Evolutionary conservation across 768 basidiomycete genomes (phyloP).

Genomic region (Leccinum imitatum): DNA sequence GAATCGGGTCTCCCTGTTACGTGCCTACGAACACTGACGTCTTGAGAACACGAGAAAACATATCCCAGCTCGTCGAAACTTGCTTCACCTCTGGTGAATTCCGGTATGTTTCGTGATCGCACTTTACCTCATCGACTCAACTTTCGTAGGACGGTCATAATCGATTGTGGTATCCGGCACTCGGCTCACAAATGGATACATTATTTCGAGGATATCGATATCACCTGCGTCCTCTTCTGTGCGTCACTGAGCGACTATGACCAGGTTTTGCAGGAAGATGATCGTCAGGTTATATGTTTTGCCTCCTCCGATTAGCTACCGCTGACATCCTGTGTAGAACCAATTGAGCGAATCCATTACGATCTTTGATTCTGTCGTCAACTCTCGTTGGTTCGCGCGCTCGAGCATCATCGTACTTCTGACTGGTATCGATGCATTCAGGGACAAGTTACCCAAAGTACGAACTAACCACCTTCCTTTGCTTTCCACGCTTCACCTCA

Average conservation of each 20-base stretch:
- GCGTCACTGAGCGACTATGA: constrained; percentile 2
- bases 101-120: background rate
- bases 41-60: background rate
- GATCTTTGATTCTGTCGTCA: background rate
- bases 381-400: background rate
- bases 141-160: background rate
- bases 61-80: background rate
- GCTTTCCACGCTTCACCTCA: background rate
- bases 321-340: background rate
- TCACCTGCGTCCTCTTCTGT: constrained; percentile 2
- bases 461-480: background rate
- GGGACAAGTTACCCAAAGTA: constrained; percentile 5
- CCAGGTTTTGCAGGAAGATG: background rate
- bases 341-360: background rate
- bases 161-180: background rate
- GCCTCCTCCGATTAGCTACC: background rate
- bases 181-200: background rate
- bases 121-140: background rate
- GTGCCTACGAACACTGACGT: background rate
- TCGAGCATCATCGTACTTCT: constrained; percentile 1
- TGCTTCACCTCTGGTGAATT: background rate
- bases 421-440: background rate
- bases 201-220: background rate
- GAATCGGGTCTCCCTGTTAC: constrained; percentile 4
- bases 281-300: background rate